Base-by-base conservation (phyloP, 306 rosid genomes). In the Quercus variabilis region DNA sequence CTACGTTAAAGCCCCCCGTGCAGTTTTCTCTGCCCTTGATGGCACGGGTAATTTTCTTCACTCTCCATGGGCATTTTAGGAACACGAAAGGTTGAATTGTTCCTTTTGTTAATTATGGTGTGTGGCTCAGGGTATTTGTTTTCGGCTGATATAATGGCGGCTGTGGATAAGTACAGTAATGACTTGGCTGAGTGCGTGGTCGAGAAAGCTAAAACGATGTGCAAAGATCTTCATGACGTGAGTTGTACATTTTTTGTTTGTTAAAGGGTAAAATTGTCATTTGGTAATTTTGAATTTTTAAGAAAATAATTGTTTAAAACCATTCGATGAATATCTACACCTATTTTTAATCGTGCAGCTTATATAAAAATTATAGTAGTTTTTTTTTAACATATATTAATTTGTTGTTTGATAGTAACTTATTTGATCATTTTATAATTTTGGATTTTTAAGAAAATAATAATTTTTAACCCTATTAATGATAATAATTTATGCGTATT, bases 131-230 rank as follows among this genome's bases (percentile, higher is more conserved):
- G 96, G n/a, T 92, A 85, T 60, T 30, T 93, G 76, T 91, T 92
- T 69, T 89, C 96, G 19, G 41, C 92, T 4, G 97, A 93, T 19
- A 75, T 91, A 65, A 25, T 74, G 18, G 88, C 91, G 18, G 72
- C 91, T 9, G 46, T 86, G 90, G 96, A 91, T 55, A 89, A 72
- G 79, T 83, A 90, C 73, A 67, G 88, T 26, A 51, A 76, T n/a
- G 90, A 89, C 69, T 80, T 91, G 80, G 96, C 96, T 7, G 84
- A 82, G 26, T 7, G 73, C 2, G 88, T 95, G 2, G 9, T 91
- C 1, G 94, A 89, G 76, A 93, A 86, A 82, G 97, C 97, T 35
- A 87, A 78, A 90, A 83, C 60, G 79, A 19, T 82, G 57, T 95
- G 97, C 83, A 67, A 68, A 31, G 84, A 88, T 13, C 54, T 88